Evolutionary conservation across 23 red algal species (phyloP).

Genomic region (Gracilaria domingensis): DNA sequence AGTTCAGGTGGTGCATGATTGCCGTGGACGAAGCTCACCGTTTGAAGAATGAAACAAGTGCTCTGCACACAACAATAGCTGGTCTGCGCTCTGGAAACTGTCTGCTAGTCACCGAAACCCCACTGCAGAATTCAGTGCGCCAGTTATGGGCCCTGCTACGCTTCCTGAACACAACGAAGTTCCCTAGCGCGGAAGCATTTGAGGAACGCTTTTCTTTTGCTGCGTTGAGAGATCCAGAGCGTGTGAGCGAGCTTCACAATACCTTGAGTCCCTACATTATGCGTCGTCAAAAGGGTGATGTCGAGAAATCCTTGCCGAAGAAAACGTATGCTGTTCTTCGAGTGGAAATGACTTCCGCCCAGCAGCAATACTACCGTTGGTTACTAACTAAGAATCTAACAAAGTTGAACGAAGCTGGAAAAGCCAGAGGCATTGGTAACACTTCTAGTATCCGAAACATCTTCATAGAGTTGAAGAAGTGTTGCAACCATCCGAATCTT

Average conservation of each 20-base stretch:
- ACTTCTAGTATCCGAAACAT: conserved; percentile 82
- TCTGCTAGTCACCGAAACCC: conserved; percentile 92
- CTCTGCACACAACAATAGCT: conserved; percentile 66
- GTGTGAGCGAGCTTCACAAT: conserved; percentile 78
- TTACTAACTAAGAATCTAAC: conserved; percentile 92
- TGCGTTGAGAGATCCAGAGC: conserved; percentile 83
- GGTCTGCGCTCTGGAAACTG: conserved; percentile 82
- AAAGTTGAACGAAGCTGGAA: conserved; percentile 81
- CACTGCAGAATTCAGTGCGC: conserved; percentile 92
- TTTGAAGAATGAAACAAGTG: conserved; percentile 91
- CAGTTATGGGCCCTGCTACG: conserved; percentile 94
- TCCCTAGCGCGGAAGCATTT: conserved; percentile 78
- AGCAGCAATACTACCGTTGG: conserved; percentile 94
- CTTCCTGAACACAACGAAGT: conserved; percentile 81
- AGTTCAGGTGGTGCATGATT: conserved; percentile 81
- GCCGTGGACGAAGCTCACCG: conserved; percentile 96
- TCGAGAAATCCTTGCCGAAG: conserved; percentile 95
- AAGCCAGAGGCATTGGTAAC: conserved; percentile 71
- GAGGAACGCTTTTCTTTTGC: conserved; percentile 89
- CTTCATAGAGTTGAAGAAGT: conserved; percentile 95
- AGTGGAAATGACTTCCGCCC: conserved; percentile 84
- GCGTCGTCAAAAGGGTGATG: conserved; percentile 91
- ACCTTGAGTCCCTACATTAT: conserved; percentile 90
- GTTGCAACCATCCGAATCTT: conserved; percentile 95
- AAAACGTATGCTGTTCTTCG: conserved; percentile 94